Conservation (phyloP, 805 yeast species). For the Pichia pseudocactophila region DNA sequence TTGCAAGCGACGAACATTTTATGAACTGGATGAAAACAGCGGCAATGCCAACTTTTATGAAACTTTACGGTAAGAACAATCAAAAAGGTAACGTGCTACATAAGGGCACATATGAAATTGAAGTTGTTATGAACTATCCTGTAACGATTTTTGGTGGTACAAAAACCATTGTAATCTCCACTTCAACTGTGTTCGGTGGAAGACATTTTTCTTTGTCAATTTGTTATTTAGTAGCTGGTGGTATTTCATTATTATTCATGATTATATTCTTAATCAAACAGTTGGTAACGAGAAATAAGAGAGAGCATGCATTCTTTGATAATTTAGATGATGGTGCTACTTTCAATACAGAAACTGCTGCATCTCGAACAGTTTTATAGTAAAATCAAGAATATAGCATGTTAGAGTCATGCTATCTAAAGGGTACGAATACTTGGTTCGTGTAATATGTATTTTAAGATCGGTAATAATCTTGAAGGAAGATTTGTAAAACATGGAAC, state of each 20-base stretch:
- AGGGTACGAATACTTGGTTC: too few species aligned
- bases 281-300: conserved; percentile 38
- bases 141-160: conserved; percentile 81
- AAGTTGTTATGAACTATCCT: conserved; percentile 72
- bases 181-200: conserved; percentile 81
- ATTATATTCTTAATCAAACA: conserved; percentile 72
- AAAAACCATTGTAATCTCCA: conserved; percentile 71
- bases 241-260: conserved; percentile 61
- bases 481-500: too few species aligned
- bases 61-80: conserved; percentile 69
- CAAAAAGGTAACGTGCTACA: conserved; percentile 33
- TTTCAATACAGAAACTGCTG: conserved; percentile 6
- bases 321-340: conserved; percentile 14
- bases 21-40: conserved; percentile 99
- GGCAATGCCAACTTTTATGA: conserved; percentile 82
- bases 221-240: conserved; percentile 79
- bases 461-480: too few species aligned
- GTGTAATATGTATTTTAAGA: too few species aligned
- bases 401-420: too few species aligned
- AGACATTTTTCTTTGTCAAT: conserved; percentile 78
- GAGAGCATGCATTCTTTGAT: conserved; percentile 24
- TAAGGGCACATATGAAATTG: conserved; percentile 62
- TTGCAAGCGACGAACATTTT: conserved; percentile 69
- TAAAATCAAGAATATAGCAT: too few species aligned
- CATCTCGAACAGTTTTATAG: conserved; percentile 16